Evolutionary conservation across 805 yeast species (phyloP).

Genomic region (Grigorovia yakushimaensis): DNA sequence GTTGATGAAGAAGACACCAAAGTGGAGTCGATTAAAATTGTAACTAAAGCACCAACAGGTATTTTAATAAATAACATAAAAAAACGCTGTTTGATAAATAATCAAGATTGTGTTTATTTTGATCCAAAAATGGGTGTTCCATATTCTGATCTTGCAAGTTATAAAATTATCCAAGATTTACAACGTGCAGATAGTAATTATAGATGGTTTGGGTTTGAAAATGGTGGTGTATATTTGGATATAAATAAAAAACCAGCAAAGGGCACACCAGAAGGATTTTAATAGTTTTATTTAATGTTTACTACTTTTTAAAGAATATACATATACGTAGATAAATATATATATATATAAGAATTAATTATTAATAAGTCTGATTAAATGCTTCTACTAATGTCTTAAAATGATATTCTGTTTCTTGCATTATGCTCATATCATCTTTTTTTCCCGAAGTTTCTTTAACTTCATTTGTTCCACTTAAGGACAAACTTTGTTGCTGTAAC

Average conservation of each 20-base stretch:
- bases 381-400: constrained; percentile 25
- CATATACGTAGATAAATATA: background rate
- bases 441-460: background rate
- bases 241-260: constrained; percentile 49
- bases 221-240: constrained; percentile 40
- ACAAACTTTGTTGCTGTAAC: constrained; percentile 17
- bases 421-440: constrained; percentile 10
- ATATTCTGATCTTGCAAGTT: constrained; percentile 75
- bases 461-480: constrained; percentile 6
- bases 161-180: constrained; percentile 48
- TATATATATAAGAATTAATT: background rate
- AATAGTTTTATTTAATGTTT: constrained; percentile 10
- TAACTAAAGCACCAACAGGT: constrained; percentile 67
- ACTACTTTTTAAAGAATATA: background rate
- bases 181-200: constrained; percentile 43
- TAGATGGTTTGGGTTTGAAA: constrained; percentile 41
- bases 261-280: constrained; percentile 85
- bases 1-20: constrained; percentile 38
- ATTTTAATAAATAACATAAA: constrained; percentile 57
- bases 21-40: constrained; percentile 41
- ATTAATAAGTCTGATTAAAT: constrained; percentile 14
- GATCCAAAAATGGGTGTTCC: constrained; percentile 88
- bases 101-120: constrained; percentile 61
- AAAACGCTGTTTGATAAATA: constrained; percentile 60
- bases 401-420: constrained; percentile 25